Conservation (phyloP, 805 yeast species). For the Spathaspora gorwiae region DNA sequence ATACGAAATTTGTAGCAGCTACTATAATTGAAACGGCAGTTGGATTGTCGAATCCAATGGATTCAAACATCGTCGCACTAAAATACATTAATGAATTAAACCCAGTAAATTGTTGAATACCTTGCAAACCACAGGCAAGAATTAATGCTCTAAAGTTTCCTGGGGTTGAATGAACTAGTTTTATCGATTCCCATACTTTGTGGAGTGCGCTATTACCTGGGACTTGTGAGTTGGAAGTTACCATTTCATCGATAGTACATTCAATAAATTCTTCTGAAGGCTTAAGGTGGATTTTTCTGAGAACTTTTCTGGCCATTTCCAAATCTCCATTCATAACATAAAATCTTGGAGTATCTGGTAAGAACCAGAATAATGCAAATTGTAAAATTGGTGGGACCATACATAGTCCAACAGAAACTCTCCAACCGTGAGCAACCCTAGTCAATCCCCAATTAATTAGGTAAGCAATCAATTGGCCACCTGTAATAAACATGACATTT, state of each 20-base stretch:
- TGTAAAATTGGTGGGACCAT: slow-evolving; percentile 83
- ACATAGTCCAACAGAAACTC: slow-evolving; percentile 85
- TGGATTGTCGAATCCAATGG: slow-evolving; percentile 82
- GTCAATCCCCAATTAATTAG: slow-evolving; percentile 87
- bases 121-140: slow-evolving; percentile 90
- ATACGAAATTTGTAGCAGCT: slow-evolving; percentile 90
- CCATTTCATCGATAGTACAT: slow-evolving; percentile 64
- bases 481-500: slow-evolving; percentile 85
- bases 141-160: slow-evolving; percentile 86
- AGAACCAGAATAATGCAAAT: slow-evolving; percentile 68
- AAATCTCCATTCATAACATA: slow-evolving; percentile 66
- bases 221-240: slow-evolving; percentile 38
- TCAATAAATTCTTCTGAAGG: slow-evolving; percentile 63
- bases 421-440: slow-evolving; percentile 80
- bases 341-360: slow-evolving; percentile 95
- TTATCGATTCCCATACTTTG: slow-evolving; percentile 57
- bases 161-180: slow-evolving; percentile 59
- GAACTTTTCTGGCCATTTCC: slow-evolving; percentile 63
- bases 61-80: slow-evolving; percentile 85
- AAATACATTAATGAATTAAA: slow-evolving; percentile 96
- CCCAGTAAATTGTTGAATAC: slow-evolving; percentile 94
- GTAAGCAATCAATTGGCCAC: slow-evolving; percentile 93
- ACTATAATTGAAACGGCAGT: slow-evolving; percentile 93
- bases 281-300: slow-evolving; percentile 56
- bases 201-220: slow-evolving; percentile 38